Percentiles rank a stretch among this genome's conserved stretches.
phyloP scores from a whole-genome alignment of 2,329 filamentous ascomycete species.

The Fusarium anthophilum region DNA sequence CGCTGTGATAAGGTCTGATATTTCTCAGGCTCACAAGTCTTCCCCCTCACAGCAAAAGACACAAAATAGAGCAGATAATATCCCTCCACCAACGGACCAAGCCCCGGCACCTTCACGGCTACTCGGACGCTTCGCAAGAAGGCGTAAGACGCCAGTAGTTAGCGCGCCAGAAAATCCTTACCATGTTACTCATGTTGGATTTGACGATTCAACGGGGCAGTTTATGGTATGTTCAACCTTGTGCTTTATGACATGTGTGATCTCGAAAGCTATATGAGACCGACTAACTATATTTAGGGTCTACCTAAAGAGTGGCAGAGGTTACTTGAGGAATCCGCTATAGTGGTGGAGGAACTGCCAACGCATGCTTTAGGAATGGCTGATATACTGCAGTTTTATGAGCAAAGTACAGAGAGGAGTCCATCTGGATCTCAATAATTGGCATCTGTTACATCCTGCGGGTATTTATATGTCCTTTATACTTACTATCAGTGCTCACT shows the following conservation, averaged over 20 bases:
- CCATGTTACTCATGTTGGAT: background rate
- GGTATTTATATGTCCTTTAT: background rate
- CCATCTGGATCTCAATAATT: background rate
- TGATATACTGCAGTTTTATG: too few species aligned
- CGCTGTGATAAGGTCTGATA: background rate
- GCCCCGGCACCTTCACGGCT: rapidly evolving
- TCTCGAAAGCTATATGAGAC: rapidly evolving
- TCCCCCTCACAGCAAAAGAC: background rate
- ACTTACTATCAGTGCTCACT: too few species aligned
- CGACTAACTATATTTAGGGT: background rate
- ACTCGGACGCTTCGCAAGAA: background rate
- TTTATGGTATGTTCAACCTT: background rate
- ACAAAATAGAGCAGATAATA: rapidly evolving
- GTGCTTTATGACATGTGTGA: rapidly evolving
- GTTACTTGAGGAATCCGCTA: rapidly evolving
- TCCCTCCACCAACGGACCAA: rapidly evolving
- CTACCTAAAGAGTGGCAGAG: background rate
- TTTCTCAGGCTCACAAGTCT: background rate
- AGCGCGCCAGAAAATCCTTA: rapidly evolving
- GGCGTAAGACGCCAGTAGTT: rapidly evolving
- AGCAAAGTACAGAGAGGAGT: rapidly evolving
- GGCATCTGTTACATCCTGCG: rapidly evolving
- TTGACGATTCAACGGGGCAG: rapidly evolving
- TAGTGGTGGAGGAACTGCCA: too few species aligned
- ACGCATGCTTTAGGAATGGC: rapidly evolving